phyloP scores from a whole-genome alignment of 805 yeast species.

The Yamadazyma phyllophila region DNA sequence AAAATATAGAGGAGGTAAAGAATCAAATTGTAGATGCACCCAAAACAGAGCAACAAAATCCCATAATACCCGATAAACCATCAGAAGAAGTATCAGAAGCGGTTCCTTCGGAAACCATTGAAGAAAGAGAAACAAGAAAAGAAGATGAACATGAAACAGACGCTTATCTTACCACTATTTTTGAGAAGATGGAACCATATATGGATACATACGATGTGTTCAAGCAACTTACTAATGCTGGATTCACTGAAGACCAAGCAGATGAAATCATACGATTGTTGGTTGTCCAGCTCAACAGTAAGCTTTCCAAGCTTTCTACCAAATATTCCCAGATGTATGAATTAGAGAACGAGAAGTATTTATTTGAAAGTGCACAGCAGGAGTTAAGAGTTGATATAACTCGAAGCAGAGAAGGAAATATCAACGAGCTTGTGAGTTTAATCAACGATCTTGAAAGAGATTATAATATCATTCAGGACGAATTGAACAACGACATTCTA shows the following conservation, averaged over 20 bases:
- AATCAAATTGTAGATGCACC: not conserved
- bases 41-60: not conserved
- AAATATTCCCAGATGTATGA: conserved; percentile 59
- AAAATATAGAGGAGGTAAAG: not conserved
- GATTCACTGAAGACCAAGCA: conserved; percentile 62
- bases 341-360: conserved; percentile 80
- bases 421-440: conserved; percentile 63
- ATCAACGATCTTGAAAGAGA: conserved; percentile 71
- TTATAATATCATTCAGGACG: conserved; percentile 71
- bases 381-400: conserved; percentile 80
- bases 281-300: conserved; percentile 41
- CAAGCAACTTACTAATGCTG: conserved; percentile 50
- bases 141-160: conserved; percentile 7
- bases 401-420: conserved; percentile 65
- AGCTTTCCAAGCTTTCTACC: conserved; percentile 41
- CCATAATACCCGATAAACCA: too few relatives aligned
- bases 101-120: not conserved
- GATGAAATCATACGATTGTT: conserved; percentile 54
- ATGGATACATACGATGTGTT: conserved; percentile 52
- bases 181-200: conserved; percentile 43
- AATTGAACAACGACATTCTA: conserved; percentile 59
- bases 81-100: not conserved
- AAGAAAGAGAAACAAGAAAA: not conserved
- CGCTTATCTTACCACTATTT: conserved; percentile 55
- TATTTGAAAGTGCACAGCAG: conserved; percentile 89